phyloP scores from a whole-genome alignment of 1,284 basidiomycete species.

The Afroboletus lepidellus region DNA sequence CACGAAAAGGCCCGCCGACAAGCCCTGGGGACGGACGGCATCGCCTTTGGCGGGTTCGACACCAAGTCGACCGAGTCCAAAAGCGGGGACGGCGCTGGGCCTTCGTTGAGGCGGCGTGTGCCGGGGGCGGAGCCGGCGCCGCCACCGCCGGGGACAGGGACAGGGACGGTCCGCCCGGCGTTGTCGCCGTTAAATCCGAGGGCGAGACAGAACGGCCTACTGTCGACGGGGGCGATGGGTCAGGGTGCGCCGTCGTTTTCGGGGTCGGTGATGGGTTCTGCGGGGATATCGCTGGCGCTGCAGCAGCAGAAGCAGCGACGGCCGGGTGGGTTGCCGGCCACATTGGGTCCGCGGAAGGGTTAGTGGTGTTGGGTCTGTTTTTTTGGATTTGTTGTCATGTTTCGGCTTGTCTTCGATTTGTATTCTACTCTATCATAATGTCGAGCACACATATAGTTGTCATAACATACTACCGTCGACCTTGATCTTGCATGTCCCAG shows the following conservation, averaged over 20 bases:
- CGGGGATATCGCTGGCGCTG: slow-evolving; percentile 34
- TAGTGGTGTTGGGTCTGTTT: no score
- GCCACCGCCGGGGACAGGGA: slow-evolving; percentile 22
- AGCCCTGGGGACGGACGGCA: slow-evolving; percentile 45
- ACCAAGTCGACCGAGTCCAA: slow-evolving; percentile 21
- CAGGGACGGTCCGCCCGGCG: slow-evolving; percentile 33
- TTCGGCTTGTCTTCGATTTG: no score
- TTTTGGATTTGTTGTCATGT: no score
- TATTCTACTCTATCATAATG: no score
- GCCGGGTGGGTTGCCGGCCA: slow-evolving; percentile 38
- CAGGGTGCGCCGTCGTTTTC: slow-evolving; percentile 25
- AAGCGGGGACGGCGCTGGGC: slow-evolving; percentile 29
- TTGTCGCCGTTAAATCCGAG: slow-evolving; percentile 75
- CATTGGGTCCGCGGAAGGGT: slow-evolving; percentile 29
- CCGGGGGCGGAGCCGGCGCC: slow-evolving; percentile 43
- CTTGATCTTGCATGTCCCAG: no score
- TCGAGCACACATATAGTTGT: no score
- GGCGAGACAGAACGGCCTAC: slow-evolving; percentile 50
- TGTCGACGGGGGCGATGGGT: slow-evolving; percentile 23
- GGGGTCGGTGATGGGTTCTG: slow-evolving; percentile 7
- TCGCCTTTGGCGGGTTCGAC: slow-evolving; percentile 25
- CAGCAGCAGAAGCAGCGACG: slow-evolving; percentile 52
- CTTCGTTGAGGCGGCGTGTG: slow-evolving; percentile 54
- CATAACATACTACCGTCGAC: no score
- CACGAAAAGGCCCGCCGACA: slow-evolving; percentile 85